A percentile compares a stretch with the other conserved stretches of the same genome.
Conservation (phyloP, 345 rosid genomes). For the Moricandia arvensis region DNA sequence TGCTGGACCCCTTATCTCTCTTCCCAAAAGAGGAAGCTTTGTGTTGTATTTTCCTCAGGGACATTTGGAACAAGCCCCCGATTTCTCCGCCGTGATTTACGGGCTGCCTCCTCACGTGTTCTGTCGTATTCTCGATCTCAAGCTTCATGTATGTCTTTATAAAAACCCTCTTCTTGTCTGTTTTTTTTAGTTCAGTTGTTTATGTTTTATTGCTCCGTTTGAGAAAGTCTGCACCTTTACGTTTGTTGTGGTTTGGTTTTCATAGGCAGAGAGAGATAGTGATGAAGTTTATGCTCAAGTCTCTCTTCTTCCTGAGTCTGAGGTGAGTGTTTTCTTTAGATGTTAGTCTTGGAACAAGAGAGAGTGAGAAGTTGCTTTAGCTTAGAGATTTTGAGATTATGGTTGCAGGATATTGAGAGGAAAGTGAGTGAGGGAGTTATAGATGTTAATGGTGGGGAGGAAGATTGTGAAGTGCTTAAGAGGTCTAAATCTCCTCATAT, state of each 20-base stretch:
- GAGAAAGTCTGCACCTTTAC: background rate
- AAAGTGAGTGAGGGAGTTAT: conserved; percentile 51
- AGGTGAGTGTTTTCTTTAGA: conserved; percentile 47
- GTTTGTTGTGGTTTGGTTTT: conserved; percentile 9
- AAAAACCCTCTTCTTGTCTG: background rate
- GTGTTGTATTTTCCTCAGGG: conserved; percentile 97
- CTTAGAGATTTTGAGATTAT: background rate
- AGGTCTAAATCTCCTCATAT: conserved; percentile 85
- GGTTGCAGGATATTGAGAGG: conserved; percentile 49
- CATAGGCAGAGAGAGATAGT: conserved; percentile 82
- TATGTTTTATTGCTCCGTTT: background rate
- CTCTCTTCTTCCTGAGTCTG: conserved; percentile 69
- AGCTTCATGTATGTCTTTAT: conserved; percentile 72
- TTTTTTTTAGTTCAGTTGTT: background rate
- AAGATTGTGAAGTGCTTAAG: conserved; percentile 54
- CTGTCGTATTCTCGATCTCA: conserved; percentile 92
- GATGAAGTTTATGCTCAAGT: conserved; percentile 98
- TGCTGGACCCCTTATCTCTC: conserved; percentile 93
- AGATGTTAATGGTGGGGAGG: conserved; percentile 64
- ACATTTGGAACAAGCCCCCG: conserved; percentile 79
- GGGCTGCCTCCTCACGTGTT: conserved; percentile 74
- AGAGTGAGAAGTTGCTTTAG: background rate
- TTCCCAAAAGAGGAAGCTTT: conserved; percentile 77
- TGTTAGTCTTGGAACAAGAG: background rate
- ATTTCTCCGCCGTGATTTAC: conserved; percentile 58